Percentiles rank a stretch among this genome's conserved stretches.
Evolutionary conservation across 176 grass and related monocot genomes (phyloP).

Genomic region (Triticum turgidum): DNA sequence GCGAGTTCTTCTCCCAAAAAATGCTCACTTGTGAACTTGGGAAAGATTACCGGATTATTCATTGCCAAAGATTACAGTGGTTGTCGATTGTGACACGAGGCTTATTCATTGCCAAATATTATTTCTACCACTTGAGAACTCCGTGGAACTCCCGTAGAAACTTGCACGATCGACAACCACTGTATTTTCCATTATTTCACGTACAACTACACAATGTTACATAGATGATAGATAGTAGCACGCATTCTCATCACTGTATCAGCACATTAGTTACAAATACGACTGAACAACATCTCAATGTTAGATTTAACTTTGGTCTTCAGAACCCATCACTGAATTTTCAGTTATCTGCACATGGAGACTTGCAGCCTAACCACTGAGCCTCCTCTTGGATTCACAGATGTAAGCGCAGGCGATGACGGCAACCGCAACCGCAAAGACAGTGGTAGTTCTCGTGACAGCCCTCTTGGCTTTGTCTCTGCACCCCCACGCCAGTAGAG

Average conservation of each 20-base stretch:
- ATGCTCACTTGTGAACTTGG: background rate
- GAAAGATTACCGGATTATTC: background rate
- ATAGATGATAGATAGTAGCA: background rate
- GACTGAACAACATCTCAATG: background rate
- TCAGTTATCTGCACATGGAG: background rate
- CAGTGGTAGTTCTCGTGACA: constrained; percentile 2
- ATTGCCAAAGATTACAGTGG: background rate
- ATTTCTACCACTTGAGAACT: background rate
- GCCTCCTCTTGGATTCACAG: constrained; percentile 32
- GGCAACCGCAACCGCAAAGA: constrained; percentile 26
- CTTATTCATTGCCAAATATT: background rate
- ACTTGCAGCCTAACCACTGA: constrained; percentile 5
- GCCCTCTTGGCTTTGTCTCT: background rate
- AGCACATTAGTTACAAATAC: background rate
- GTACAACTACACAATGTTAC: background rate
- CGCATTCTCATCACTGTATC: background rate
- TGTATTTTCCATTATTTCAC: background rate
- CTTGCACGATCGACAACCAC: background rate
- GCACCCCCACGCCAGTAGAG: background rate
- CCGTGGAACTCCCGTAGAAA: background rate
- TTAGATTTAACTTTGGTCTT: background rate
- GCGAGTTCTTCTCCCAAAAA: too few relatives aligned
- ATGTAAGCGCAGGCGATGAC: constrained; percentile 36
- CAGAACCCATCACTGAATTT: background rate
- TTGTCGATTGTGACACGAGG: too few relatives aligned